These are phyloP conservation scores for Scalesia atractyloides DNA, from an alignment of 129 eudicot genomes.

Conservation along the genomic window DNA sequence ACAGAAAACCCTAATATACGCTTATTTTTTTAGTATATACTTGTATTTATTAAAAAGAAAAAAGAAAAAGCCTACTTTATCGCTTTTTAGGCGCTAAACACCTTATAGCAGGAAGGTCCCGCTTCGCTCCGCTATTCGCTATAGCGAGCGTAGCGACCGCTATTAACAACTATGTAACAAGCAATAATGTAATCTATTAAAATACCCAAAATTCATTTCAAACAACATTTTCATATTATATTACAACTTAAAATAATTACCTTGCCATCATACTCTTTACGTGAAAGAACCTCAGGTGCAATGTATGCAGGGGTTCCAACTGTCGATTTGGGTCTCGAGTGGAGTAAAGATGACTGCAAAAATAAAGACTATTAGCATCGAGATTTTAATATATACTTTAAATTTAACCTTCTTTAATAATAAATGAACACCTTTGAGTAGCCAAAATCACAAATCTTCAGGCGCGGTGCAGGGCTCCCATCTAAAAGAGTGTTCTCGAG, in stretches of 20 bases:
- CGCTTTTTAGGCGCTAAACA: too few relatives aligned
- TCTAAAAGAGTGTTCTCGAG: constrained; percentile 92
- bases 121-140: too few relatives aligned
- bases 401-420: not conserved
- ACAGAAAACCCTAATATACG: too few relatives aligned
- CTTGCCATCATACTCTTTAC: constrained; percentile 98
- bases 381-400: not conserved
- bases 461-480: constrained; percentile 98
- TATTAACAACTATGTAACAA: not conserved
- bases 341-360: constrained; percentile 88
- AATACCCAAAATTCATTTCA: not conserved
- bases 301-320: constrained; percentile 99
- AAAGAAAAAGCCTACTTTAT: too few relatives aligned
- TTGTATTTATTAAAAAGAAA: too few relatives aligned
- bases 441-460: constrained; percentile 97
- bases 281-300: constrained; percentile 96
- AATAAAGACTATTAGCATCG: not conserved
- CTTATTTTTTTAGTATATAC: too few relatives aligned
- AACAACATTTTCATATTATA: not conserved
- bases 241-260: constrained; percentile 31
- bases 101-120: too few relatives aligned
- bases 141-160: not conserved
- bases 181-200: not conserved
- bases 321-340: constrained; percentile 97
- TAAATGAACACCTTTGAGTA: constrained; percentile 72